These are phyloP conservation scores for Beauveria scarabaeidicola DNA, from an alignment of 2,329 filamentous ascomycete genomes.

Conservation along the genomic window DNA sequence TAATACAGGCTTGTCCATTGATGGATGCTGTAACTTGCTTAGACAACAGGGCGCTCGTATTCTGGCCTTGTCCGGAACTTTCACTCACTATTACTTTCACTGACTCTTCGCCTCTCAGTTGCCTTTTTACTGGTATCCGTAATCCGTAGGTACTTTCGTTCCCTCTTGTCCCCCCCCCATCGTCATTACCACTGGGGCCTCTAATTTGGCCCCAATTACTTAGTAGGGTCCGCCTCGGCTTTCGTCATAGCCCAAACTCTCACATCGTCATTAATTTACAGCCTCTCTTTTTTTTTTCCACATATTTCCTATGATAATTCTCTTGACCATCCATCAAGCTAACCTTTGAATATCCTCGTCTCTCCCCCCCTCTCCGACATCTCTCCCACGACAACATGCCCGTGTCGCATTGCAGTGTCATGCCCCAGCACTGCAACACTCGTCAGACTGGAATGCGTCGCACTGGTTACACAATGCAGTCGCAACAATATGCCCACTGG, in stretches of 20 bases:
- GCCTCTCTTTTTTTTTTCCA: background rate
- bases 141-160: too few relatives aligned
- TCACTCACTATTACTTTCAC: background rate
- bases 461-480: slow-evolving; percentile 4
- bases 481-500: background rate
- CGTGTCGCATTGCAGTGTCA: slow-evolving; percentile 9
- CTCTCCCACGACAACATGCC: background rate
- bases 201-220: background rate
- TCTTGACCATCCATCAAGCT: background rate
- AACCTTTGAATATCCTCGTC: background rate
- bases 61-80: background rate
- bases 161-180: background rate
- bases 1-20: too few relatives aligned
- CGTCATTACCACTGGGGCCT: background rate
- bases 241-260: background rate
- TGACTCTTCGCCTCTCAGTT: too few relatives aligned
- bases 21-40: background rate
- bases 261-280: background rate
- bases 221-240: background rate
- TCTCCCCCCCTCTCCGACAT: background rate
- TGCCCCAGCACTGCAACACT: slow-evolving; percentile 1
- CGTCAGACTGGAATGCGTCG: slow-evolving; percentile 9
- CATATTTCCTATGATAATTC: background rate
- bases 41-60: background rate
- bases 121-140: too few relatives aligned